Evolutionary conservation across 2,329 filamentous ascomycete genomes (phyloP).

Genomic region (Lizonia empirigonia): DNA sequence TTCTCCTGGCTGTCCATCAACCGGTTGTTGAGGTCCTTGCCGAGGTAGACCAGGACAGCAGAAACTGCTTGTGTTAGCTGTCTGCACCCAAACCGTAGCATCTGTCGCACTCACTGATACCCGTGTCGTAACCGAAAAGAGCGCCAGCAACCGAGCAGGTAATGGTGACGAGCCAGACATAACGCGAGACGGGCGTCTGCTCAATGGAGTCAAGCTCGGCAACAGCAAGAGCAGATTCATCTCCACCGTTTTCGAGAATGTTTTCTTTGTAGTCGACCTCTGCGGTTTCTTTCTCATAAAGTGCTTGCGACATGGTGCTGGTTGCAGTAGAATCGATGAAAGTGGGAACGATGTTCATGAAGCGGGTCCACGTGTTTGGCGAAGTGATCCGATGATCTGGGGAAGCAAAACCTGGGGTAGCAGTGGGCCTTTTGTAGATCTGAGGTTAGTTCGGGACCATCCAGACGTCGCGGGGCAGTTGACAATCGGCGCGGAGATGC

Average conservation of each 20-base stretch:
- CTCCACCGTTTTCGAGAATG: background rate
- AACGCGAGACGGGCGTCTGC: constrained; percentile 8
- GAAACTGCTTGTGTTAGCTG: constrained; percentile 51
- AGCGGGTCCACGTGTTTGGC: background rate
- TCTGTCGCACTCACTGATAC: background rate
- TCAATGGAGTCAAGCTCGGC: constrained; percentile 11
- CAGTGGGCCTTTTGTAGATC: constrained; percentile 1
- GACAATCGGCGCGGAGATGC: background rate
- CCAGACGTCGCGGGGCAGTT: background rate
- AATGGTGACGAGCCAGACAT: constrained; percentile 10
- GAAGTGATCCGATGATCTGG: constrained; percentile 4
- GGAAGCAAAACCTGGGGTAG: constrained; percentile 4
- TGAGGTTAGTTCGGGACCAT: background rate
- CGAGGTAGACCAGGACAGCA: constrained; percentile 52
- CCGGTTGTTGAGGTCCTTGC: constrained; percentile 47
- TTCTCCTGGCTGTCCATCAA: constrained; percentile 52
- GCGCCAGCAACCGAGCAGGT: constrained; percentile 35
- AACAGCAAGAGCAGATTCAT: constrained; percentile 5
- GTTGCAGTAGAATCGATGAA: constrained; percentile 1
- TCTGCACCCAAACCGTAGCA: no score
- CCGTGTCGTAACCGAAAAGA: constrained; percentile 49
- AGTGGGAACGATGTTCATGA: constrained; percentile 1
- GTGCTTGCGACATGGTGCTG: background rate
- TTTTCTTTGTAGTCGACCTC: constrained; percentile 6
- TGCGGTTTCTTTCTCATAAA: background rate